Conservation (phyloP, 2,329 filamentous ascomycete genomes). For the Ophiocordyceps unilateralis region DNA sequence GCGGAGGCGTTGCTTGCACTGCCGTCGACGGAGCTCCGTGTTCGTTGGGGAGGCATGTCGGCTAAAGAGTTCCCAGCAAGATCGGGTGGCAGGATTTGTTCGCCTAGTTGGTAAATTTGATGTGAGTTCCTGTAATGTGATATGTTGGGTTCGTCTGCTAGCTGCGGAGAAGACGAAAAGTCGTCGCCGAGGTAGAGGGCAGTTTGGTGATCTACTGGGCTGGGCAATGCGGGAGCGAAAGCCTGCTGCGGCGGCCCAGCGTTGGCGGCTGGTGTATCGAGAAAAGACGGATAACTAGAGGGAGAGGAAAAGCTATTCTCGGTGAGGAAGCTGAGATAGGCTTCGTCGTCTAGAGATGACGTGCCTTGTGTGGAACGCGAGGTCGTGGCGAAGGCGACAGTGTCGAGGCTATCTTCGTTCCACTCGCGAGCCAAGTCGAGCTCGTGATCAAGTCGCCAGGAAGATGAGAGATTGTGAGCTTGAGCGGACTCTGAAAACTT, state of each 20-base stretch:
- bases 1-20: neutral
- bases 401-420: conserved; percentile 3
- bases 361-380: neutral
- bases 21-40: neutral
- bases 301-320: conserved; percentile 18
- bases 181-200: no score
- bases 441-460: neutral
- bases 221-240: no score
- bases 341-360: conserved; percentile 6
- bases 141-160: neutral
- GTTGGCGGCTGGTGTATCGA: conserved; percentile 1
- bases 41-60: conserved; percentile 3
- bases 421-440: conserved; percentile 1
- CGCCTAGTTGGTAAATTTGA: neutral
- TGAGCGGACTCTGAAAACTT: neutral
- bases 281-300: conserved; percentile 16
- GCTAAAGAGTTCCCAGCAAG: conserved; percentile 5
- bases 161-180: neutral
- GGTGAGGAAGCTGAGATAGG: conserved; percentile 9
- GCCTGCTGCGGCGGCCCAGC: no score
- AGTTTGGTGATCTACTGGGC: no score
- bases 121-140: neutral
- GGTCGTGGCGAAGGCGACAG: neutral
- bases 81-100: neutral
- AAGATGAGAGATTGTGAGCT: neutral